Percentiles rank a stretch among this genome's conserved stretches.
Evolutionary conservation across 768 basidiomycete genomes (phyloP).

Genomic region (Naganishia onofrii): DNA sequence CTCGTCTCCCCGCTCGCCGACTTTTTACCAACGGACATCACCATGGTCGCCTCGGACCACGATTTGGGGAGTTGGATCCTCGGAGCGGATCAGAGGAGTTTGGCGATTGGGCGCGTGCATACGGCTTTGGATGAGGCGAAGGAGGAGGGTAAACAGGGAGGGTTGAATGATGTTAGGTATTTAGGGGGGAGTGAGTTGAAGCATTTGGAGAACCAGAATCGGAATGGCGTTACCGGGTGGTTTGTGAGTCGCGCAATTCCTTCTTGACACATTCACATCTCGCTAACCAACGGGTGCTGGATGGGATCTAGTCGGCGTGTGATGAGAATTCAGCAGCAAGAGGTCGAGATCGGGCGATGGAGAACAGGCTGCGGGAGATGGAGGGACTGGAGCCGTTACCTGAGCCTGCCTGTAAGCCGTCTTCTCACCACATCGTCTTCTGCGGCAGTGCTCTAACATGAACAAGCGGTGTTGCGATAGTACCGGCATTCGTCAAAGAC

Average conservation of each 20-base stretch:
- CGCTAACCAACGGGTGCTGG: background rate
- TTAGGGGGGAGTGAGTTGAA: constrained; percentile 39
- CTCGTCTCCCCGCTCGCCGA: constrained; percentile 43
- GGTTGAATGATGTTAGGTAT: constrained; percentile 35
- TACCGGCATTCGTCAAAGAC: constrained; percentile 46
- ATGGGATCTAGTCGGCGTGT: constrained; percentile 39
- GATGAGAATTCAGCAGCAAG: constrained; percentile 36
- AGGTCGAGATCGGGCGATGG: constrained; percentile 29
- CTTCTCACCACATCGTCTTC: background rate
- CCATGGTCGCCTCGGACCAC: constrained; percentile 46
- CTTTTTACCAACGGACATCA: constrained; percentile 39
- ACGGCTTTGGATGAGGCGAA: constrained; percentile 6
- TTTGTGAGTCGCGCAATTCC: constrained; percentile 28
- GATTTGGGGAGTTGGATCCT: constrained; percentile 48
- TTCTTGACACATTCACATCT: too few species aligned
- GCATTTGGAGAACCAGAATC: constrained; percentile 41
- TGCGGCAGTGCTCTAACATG: background rate
- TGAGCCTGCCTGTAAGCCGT: constrained; percentile 26
- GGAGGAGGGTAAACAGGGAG: constrained; percentile 21
- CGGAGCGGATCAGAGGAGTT: constrained; percentile 41
- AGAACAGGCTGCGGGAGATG: constrained; percentile 30
- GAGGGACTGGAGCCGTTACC: constrained; percentile 30
- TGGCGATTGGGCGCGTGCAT: constrained; percentile 30
- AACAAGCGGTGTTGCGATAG: constrained; percentile 27
- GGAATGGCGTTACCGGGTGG: constrained; percentile 32